Base-by-base conservation (phyloP, 2,329 filamentous ascomycete species). In the Dactylellina cionopaga region DNA sequence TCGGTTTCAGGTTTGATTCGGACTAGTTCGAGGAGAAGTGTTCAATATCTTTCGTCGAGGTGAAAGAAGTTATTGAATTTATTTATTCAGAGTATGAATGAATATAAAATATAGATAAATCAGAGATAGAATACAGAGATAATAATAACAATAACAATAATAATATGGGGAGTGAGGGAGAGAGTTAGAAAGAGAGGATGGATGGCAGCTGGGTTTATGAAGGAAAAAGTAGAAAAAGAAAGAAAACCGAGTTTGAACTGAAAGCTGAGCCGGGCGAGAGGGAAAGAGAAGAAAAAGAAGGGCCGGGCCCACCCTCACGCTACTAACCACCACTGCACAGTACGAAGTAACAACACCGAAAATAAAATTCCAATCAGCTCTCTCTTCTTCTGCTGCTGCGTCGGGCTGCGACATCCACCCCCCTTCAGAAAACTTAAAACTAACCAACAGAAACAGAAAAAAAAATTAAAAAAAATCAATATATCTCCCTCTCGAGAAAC, bases 181-280 rank as follows among this genome's bases (percentile, higher is more conserved):
- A 25, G 24, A 41, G 31, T 15, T 5, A 15, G 22, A 15, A 27
- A 51, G 46, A 17, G 27, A 51, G 25, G 29, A 33, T 17, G 27
- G 25, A 13, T n/a, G n/a, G n/a, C n/a, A n/a, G n/a, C n/a, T 51
- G 25, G 25, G 25, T 51, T 51, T 51, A 51, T 51, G 24, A 46
- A 11, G 11, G 41, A 31, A 27, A 41, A 27, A 39, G 33, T 10
- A 27, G 27, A 19, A 55, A 22, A 27, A 15, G 39, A 55, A 41
- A 46, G 19, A 46, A n/a, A 19, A 25, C 43, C 35, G 7, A 15
- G 35, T 15, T 15, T n/a, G 11, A 39, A 15, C n/a, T n/a, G n/a
- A n/a, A n/a, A n/a, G n/a, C n/a, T n/a, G n/a, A n/a, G n/a, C n/a
- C 13, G 31, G 31, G 31, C 31, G 31, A 35, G 31, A 35, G 31